phyloP scores from a whole-genome alignment of 176 grass and related monocot genomes.

The Avena insularis region DNA sequence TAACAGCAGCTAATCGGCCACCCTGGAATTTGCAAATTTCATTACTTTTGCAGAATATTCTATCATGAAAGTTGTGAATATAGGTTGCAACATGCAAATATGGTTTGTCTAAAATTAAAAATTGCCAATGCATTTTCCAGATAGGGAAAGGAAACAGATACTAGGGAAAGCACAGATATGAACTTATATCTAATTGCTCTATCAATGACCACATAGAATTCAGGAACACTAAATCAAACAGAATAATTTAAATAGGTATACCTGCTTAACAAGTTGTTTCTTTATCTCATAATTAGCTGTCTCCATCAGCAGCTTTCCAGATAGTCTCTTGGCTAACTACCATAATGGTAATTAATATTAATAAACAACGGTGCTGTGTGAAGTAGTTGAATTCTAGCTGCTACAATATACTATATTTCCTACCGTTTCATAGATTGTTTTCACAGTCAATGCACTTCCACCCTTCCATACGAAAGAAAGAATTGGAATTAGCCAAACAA shows the following conservation, averaged over 20 bases:
- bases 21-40: conserved; percentile 56
- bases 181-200: conserved; percentile 1
- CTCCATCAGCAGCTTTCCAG: conserved; percentile 84
- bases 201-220: background rate
- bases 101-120: background rate
- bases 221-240: conserved; percentile 6
- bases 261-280: conserved; percentile 91
- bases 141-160: background rate
- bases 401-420: conserved; percentile 13
- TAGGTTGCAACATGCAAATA: background rate
- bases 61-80: background rate
- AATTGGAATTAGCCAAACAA: conserved; percentile 35
- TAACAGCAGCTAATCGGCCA: conserved; percentile 77
- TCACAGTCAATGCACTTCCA: conserved; percentile 77
- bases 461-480: conserved; percentile 58
- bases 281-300: conserved; percentile 94
- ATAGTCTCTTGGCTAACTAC: conserved; percentile 83
- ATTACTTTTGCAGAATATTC: conserved; percentile 18
- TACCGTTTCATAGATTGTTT: conserved; percentile 87
- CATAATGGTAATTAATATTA: conserved; percentile 51
- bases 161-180: background rate
- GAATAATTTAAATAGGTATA: conserved; percentile 36
- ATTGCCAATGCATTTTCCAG: background rate
- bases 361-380: conserved; percentile 15
- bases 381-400: conserved; percentile 17